These are phyloP conservation scores for Neurospora sp. DNA, from an alignment of 495 filamentous ascomycete species.

Conservation along the genomic window DNA sequence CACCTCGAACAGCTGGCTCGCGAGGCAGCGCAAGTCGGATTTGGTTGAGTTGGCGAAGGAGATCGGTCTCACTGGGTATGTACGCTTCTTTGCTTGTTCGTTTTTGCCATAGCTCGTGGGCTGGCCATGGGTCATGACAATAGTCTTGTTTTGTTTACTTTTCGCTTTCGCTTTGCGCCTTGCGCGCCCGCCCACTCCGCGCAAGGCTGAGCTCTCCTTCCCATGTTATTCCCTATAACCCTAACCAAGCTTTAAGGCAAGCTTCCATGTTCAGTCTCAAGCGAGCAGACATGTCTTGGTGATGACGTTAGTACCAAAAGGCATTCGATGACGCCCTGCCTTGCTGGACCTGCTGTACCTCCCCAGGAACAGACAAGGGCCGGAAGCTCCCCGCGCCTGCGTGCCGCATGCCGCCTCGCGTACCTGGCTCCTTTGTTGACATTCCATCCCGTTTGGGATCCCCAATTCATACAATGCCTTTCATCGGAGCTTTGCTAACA, in stretches of 20 bases:
- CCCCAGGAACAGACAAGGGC: not conserved
- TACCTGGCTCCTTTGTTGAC: not conserved
- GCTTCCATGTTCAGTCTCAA: not conserved
- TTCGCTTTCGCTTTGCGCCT: not conserved
- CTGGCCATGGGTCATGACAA: not conserved
- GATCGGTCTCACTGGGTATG: conserved; percentile 66
- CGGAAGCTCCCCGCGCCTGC: not conserved
- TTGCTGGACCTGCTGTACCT: not conserved
- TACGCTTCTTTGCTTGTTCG: conserved; percentile 7
- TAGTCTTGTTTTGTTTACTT: not conserved
- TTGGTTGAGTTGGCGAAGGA: conserved; percentile 63
- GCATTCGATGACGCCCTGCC: not conserved
- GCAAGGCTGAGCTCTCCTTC: not conserved
- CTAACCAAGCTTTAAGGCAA: not conserved
- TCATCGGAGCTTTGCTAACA: not conserved
- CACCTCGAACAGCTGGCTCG: conserved; percentile 55
- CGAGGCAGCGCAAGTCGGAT: conserved; percentile 74
- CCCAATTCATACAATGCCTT: not conserved
- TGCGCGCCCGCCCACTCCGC: not conserved
- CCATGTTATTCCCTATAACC: not conserved
- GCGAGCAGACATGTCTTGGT: not conserved
- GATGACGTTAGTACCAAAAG: not conserved
- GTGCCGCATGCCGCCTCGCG: not conserved
- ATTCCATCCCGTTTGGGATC: not conserved
- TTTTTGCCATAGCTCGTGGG: not conserved